Percentiles rank a stretch among this genome's conserved stretches.
Conservation (phyloP, 2,329 filamentous ascomycete species). For the Diaporthe australafricana region DNA sequence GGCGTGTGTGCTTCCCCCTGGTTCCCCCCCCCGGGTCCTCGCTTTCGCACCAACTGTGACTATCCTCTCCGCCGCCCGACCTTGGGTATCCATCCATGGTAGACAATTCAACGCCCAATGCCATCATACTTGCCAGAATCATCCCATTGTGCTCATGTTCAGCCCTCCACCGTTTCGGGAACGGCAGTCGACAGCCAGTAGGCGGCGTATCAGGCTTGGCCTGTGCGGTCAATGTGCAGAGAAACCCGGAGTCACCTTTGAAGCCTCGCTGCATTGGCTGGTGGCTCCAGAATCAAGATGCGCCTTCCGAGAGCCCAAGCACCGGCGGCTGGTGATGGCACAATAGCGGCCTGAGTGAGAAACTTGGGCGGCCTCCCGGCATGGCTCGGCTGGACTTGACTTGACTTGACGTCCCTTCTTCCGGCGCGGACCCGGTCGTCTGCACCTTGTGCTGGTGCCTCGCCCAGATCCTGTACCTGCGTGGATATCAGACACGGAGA, state of each 20-base stretch:
- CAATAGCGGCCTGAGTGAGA: neutral
- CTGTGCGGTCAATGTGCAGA: neutral
- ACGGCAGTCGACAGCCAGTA: neutral
- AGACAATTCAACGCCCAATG: neutral
- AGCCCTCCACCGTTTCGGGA: neutral
- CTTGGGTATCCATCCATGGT: neutral
- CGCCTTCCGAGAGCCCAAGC: neutral
- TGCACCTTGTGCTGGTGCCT: neutral
- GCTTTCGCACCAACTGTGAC: neutral
- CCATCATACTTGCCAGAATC: constrained; percentile 12
- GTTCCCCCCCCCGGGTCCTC: neutral
- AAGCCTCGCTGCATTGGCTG: neutral
- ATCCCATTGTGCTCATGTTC: constrained; percentile 1
- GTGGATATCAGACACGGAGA: constrained; percentile 1
- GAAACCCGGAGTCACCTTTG: neutral
- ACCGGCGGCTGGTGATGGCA: neutral
- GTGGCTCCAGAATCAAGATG: neutral
- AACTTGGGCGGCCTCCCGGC: constrained; percentile 1
- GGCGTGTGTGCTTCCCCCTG: neutral
- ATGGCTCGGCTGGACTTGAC: neutral
- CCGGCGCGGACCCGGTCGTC: neutral
- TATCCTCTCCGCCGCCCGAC: neutral
- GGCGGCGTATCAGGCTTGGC: constrained; percentile 9
- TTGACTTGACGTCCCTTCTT: neutral
- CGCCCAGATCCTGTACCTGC: constrained; percentile 15